Conservation (phyloP, 305 asterid genomes). For the Fraxinus nigra region DNA sequence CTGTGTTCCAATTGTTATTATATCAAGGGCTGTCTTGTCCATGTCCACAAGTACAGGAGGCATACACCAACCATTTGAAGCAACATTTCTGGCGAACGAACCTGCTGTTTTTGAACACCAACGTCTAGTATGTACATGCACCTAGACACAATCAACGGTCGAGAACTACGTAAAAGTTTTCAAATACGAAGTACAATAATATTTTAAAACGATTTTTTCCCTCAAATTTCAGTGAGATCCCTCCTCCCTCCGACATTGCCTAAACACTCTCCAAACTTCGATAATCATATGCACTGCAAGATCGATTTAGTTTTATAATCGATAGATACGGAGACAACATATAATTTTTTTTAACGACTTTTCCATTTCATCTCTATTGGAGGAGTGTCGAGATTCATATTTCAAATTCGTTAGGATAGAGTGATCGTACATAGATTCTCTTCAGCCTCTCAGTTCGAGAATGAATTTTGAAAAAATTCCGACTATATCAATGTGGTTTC, state of each 20-base stretch:
- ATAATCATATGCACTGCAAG: not conserved
- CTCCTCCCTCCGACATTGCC: too few relatives aligned
- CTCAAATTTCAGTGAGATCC: not conserved
- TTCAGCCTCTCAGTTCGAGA: not conserved
- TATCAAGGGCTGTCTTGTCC: constrained; percentile 22
- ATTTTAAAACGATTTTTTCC: too few relatives aligned
- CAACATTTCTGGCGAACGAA: constrained; percentile 32
- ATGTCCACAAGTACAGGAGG: constrained; percentile 26
- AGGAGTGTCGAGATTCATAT: not conserved
- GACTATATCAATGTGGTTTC: not conserved
- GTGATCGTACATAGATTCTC: not conserved
- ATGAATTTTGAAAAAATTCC: not conserved
- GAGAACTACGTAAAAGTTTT: not conserved
- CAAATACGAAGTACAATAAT: not conserved
- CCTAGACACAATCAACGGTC: constrained; percentile 1
- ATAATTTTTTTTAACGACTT: not conserved
- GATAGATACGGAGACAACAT: not conserved
- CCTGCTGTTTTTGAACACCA: constrained; percentile 21
- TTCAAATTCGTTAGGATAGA: not conserved
- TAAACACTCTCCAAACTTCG: not conserved
- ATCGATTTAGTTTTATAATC: not conserved
- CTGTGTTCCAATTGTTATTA: constrained; percentile 24
- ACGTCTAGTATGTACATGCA: constrained; percentile 25
- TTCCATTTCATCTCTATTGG: not conserved
- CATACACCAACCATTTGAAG: constrained; percentile 34